A percentile compares a stretch with the other conserved stretches of the same genome.
Conservation (phyloP, 257 asterid genomes). For the Penstemon davidsonii region DNA sequence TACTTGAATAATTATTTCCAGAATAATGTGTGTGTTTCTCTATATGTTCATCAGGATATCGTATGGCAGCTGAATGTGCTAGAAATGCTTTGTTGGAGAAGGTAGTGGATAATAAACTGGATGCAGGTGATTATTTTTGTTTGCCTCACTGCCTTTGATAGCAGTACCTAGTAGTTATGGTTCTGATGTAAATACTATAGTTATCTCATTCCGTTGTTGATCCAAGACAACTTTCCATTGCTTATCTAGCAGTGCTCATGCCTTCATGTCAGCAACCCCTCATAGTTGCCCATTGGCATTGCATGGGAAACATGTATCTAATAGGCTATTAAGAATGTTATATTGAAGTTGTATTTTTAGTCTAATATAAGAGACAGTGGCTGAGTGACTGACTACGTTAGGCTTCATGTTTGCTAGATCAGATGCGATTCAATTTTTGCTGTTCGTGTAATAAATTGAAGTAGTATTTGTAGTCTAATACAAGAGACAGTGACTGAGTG, state of each 20-base stretch:
- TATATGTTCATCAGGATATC: conserved; percentile 57
- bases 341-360: neutral
- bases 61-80: conserved; percentile 93
- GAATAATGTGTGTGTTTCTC: neutral
- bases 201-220: neutral
- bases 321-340: neutral
- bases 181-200: neutral
- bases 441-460: neutral
- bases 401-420: neutral
- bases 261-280: neutral
- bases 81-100: conserved; percentile 76
- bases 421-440: neutral
- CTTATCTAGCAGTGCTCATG: neutral
- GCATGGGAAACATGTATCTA: neutral
- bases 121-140: conserved; percentile 56
- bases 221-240: neutral
- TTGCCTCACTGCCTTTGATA: neutral
- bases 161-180: neutral
- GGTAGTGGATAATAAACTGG: conserved; percentile 82
- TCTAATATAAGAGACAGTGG: too few relatives aligned
- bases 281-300: neutral
- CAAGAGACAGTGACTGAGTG: too few relatives aligned
- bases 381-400: neutral
- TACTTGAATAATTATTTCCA: conserved; percentile 2
- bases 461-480: neutral